Evolutionary conservation across 2,329 filamentous ascomycete species (phyloP).

Genomic region (Knufia petricola): DNA sequence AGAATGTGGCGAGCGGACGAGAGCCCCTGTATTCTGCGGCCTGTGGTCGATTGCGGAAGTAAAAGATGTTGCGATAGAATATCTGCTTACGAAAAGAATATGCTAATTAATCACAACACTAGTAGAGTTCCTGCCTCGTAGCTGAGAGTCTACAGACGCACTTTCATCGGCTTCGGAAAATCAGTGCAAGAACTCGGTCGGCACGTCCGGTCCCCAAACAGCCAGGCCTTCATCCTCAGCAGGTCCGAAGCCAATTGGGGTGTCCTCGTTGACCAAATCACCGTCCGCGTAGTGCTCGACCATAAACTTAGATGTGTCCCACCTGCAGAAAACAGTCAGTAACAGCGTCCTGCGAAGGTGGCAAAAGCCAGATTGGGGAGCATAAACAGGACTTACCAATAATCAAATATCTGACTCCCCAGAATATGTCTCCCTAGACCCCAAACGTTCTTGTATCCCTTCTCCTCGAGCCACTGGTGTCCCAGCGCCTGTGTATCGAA

Average conservation of each 20-base stretch:
- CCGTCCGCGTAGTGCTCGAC: conserved; percentile 64
- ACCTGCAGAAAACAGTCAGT: conserved; percentile 32
- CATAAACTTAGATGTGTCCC: conserved; percentile 53
- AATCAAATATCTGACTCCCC: conserved; percentile 64
- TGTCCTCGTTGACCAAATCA: conserved; percentile 36
- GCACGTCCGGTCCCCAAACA: conserved; percentile 31
- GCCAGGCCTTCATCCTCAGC: conserved; percentile 28
- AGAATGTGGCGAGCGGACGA: too few species aligned
- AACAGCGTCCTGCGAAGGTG: too few species aligned
- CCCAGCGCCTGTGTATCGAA: conserved; percentile 62
- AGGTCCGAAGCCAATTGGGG: conserved; percentile 27
- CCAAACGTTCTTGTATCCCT: conserved; percentile 58
- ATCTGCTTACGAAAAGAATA: too few species aligned
- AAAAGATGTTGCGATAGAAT: too few species aligned
- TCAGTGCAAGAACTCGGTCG: conserved; percentile 26
- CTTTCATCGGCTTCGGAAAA: background rate
- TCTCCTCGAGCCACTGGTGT: conserved; percentile 56
- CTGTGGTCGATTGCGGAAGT: too few species aligned
- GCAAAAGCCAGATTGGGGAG: too few species aligned
- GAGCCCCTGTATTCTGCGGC: too few species aligned
- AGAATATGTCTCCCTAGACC: conserved; percentile 62
- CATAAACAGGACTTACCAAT: conserved; percentile 45
- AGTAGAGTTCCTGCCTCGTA: too few species aligned
- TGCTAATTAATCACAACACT: too few species aligned
- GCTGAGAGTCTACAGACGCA: too few species aligned